A percentile compares a stretch with the other conserved stretches of the same genome.
phyloP scores from a whole-genome alignment of 441 rosid genomes.

The Gossypium gossypioides region DNA sequence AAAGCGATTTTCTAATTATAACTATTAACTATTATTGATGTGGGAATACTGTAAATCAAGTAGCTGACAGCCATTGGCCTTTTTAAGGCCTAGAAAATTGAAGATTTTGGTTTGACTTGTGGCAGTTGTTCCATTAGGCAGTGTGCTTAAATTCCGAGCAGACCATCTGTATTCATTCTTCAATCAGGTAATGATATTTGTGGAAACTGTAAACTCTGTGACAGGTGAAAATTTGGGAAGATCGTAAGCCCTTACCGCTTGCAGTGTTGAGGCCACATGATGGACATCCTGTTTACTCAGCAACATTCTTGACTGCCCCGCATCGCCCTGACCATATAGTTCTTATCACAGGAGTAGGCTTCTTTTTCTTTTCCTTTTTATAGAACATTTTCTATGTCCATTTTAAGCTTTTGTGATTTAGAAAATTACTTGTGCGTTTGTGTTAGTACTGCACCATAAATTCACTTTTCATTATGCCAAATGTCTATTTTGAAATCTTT shows the following conservation, averaged over 20 bases:
- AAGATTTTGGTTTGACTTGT: background rate
- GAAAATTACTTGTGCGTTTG: background rate
- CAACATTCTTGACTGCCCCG: constrained; percentile 34
- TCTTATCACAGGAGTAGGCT: constrained; percentile 35
- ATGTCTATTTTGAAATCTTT: background rate
- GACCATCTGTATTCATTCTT: background rate
- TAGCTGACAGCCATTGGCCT: background rate
- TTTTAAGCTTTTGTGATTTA: constrained; percentile 10
- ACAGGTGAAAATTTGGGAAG: constrained; percentile 55
- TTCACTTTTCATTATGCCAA: constrained; percentile 3
- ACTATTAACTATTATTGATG: background rate
- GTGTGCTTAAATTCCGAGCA: background rate
- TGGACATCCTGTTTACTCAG: constrained; percentile 43
- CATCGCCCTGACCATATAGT: constrained; percentile 37
- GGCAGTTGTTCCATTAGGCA: background rate
- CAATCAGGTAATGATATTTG: background rate
- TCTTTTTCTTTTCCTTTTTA: constrained; percentile 9
- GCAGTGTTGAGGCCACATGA: constrained; percentile 41
- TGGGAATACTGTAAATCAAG: background rate
- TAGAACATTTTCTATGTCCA: background rate
- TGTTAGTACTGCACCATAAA: background rate
- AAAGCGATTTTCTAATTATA: background rate
- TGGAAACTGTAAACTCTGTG: background rate
- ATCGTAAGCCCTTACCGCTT: constrained; percentile 35
- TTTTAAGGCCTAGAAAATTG: background rate